These are phyloP conservation scores for Tetratostichococcus sp. DNA, from an alignment of 139 green algal species.

Conservation along the genomic window DNA sequence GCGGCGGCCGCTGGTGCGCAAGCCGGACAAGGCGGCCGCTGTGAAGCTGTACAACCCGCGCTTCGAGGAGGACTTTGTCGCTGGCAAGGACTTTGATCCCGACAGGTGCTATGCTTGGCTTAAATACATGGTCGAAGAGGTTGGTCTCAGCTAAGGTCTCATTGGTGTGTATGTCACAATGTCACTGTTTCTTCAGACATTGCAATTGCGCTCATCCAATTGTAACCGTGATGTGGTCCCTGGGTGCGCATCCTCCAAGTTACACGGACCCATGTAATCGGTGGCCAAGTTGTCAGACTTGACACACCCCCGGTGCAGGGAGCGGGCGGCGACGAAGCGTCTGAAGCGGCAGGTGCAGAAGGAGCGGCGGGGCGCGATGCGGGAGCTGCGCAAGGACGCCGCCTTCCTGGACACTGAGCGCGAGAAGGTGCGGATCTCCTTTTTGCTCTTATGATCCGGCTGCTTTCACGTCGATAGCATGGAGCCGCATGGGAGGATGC, in stretches of 20 bases:
- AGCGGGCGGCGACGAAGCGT: slow-evolving; percentile 48
- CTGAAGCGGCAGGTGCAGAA: slow-evolving; percentile 64
- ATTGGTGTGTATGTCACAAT: no score
- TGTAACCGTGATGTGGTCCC: no score
- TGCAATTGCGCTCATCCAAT: no score
- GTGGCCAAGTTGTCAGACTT: no score
- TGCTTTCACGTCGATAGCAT: no score
- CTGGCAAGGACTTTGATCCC: slow-evolving; percentile 74
- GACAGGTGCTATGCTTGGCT: slow-evolving; percentile 50
- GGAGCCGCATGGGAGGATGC: no score
- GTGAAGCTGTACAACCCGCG: slow-evolving; percentile 77
- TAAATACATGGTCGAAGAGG: no score
- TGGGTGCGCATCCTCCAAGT: no score
- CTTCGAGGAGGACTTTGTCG: slow-evolving; percentile 81
- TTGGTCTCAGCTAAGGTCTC: no score
- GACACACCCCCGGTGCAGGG: slow-evolving; percentile 24
- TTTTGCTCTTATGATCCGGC: not conserved
- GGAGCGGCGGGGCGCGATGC: slow-evolving; percentile 66
- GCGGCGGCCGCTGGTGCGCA: slow-evolving; percentile 19
- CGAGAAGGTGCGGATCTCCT: slow-evolving; percentile 13
- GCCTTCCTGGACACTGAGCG: slow-evolving; percentile 57
- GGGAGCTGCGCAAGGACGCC: slow-evolving; percentile 88
- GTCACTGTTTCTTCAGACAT: no score
- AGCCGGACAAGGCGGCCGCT: not conserved
- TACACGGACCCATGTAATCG: no score